phyloP scores from a whole-genome alignment of 179 eudicot genomes.

The Camellia oleifera region DNA sequence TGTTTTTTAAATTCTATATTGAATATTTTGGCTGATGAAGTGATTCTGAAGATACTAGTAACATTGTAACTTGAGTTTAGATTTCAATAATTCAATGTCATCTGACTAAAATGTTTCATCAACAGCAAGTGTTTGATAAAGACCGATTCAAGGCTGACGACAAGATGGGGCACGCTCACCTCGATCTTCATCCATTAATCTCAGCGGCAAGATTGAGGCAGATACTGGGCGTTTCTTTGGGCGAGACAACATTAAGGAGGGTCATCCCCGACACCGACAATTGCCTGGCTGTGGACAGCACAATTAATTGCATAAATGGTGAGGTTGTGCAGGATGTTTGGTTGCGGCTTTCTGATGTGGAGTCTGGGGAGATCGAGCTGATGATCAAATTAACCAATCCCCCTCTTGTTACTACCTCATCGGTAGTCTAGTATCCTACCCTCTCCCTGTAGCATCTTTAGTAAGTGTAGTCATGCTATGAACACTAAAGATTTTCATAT shows the following conservation, averaged over 20 bases:
- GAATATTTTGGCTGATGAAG: not conserved
- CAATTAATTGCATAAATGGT: conserved; percentile 48
- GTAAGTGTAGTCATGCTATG: no score
- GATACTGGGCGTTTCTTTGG: conserved; percentile 50
- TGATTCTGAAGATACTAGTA: not conserved
- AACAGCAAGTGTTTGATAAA: conserved; percentile 71
- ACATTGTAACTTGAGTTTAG: not conserved
- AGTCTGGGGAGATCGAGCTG: conserved; percentile 64
- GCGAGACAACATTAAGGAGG: conserved; percentile 55
- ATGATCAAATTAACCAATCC: conserved; percentile 44
- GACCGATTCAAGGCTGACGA: conserved; percentile 79
- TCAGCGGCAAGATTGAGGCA: conserved; percentile 60
- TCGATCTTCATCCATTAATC: conserved; percentile 59
- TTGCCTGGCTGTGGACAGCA: conserved; percentile 59
- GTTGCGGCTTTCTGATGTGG: conserved; percentile 66
- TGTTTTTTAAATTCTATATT: not conserved
- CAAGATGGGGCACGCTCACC: conserved; percentile 66
- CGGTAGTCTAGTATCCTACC: conserved; percentile 6
- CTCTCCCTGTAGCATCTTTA: conserved; percentile 1
- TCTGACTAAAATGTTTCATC: conserved; percentile 11
- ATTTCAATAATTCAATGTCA: not conserved
- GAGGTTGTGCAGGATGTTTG: conserved; percentile 66
- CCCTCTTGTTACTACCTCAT: conserved; percentile 17
- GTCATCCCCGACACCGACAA: conserved; percentile 57
- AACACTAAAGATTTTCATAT: no score